These are phyloP conservation scores for Elongisporangium prolatum DNA, from an alignment of 352 stramenopile species.

Conservation along the genomic window DNA sequence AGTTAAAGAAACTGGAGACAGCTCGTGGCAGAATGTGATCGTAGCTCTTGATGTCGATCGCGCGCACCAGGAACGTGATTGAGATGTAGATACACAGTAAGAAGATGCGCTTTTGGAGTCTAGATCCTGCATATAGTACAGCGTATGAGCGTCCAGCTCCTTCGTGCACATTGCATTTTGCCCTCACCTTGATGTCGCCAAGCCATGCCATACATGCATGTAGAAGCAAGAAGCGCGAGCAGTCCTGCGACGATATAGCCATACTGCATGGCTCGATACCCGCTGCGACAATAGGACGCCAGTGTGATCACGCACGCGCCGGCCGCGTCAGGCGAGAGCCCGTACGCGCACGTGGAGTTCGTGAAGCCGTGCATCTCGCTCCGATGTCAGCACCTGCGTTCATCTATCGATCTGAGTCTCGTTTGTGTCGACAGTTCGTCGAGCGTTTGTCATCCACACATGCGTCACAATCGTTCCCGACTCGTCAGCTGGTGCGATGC, in stretches of 20 bases:
- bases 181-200: slow-evolving; percentile 5
- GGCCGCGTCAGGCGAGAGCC: slow-evolving; percentile 27
- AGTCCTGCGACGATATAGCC: slow-evolving; percentile 35
- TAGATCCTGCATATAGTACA: slow-evolving; percentile 16
- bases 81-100: slow-evolving; percentile 40
- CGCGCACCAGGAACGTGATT: slow-evolving; percentile 48
- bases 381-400: not conserved
- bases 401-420: not conserved
- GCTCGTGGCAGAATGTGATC: slow-evolving; percentile 36
- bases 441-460: not conserved
- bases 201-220: slow-evolving; percentile 39
- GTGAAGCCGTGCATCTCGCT: slow-evolving; percentile 15
- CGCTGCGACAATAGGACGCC: slow-evolving; percentile 20
- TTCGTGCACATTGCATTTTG: too few relatives aligned
- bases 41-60: slow-evolving; percentile 47
- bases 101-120: slow-evolving; percentile 49
- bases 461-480: not conserved
- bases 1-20: slow-evolving; percentile 33
- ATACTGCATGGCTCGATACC: slow-evolving; percentile 35
- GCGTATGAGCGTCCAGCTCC: too few relatives aligned
- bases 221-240: slow-evolving; percentile 19
- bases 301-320: slow-evolving; percentile 38
- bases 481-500: too few relatives aligned
- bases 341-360: slow-evolving; percentile 44
- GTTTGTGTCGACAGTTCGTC: not conserved